phyloP scores from a whole-genome alignment of 2,329 filamentous ascomycete species.

The Aspergillus phoenicis region DNA sequence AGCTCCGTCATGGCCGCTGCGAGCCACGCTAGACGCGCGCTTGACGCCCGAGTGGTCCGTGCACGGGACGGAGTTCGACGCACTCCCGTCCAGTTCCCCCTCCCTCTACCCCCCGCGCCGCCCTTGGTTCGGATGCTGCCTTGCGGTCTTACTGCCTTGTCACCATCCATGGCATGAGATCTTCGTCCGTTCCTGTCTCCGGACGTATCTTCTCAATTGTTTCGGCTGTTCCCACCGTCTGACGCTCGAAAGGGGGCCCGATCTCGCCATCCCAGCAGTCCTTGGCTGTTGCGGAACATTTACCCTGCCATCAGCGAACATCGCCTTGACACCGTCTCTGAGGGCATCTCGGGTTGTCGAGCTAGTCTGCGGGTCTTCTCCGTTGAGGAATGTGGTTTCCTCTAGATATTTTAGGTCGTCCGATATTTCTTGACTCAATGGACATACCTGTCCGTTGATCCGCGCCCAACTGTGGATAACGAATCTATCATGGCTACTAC shows the following conservation, averaged over 20 bases:
- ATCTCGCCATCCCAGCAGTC: neutral
- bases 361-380: conserved; percentile 20
- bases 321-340: neutral
- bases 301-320: conserved; percentile 7
- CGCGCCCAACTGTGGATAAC: conserved; percentile 34
- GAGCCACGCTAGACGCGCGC: conserved; percentile 27
- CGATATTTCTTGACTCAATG: conserved; percentile 43
- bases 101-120: conserved; percentile 22
- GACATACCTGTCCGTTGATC: conserved; percentile 42
- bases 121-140: conserved; percentile 21
- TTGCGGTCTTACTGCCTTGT: conserved; percentile 21
- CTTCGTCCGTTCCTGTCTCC: conserved; percentile 13
- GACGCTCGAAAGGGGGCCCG: conserved; percentile 2
- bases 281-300: neutral
- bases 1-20: conserved; percentile 26
- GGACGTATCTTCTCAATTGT: conserved; percentile 14
- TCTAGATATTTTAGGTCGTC: conserved; percentile 31
- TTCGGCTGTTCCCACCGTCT: conserved; percentile 7
- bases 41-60: conserved; percentile 19
- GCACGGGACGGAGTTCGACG: conserved; percentile 12
- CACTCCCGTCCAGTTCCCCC: conserved; percentile 19
- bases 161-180: conserved; percentile 22
- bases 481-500: conserved; percentile 46
- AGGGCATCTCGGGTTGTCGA: conserved; percentile 7
- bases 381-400: conserved; percentile 43